Evolutionary conservation across 2,329 filamentous ascomycete genomes (phyloP), one percentile per base, ranked within the genome.

Genomic region (Leptodontidium sp.): DNA sequence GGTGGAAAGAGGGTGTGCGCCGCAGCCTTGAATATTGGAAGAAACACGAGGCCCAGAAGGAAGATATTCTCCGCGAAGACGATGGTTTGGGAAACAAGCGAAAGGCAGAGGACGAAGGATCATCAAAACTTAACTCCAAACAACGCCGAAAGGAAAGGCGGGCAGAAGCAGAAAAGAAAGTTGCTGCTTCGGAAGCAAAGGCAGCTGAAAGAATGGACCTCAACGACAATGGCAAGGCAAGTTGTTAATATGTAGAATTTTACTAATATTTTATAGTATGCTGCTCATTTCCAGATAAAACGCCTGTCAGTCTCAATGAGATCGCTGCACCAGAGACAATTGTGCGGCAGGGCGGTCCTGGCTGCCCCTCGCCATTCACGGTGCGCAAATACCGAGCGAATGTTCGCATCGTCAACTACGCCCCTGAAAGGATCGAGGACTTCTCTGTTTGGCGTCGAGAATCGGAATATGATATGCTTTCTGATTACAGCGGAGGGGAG

Each of bases 401-500:
- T 43, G 90, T 93, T 45, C 90, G 93, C n/a, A 90, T 97, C 1
- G 86, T 97, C 45, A 93, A 97, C 80, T 98, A 92, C 78, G 88
- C 86, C 68, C 95, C 95, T 0, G 80, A 84, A 2, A 84, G 84
- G 0, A 81, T 98, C 1, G 86, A 89, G 71, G 88, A 95, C 68
- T 98, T 98, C 77, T 83, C 91, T 2, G 79, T 78, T 38, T 82
- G 83, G 65, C 82, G 80, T 50, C 82, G 81, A 68, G 64, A 61
- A 2, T 80, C 78, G 24, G 84, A 89, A 35, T 85, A 81, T 61
- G 85, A 87, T 45, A 73, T 81, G 0, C 79, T 91, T 14, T 86
- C 84, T 0, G 84, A 84, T 66, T 74, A 75, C 63, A 76, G 72
- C 40, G 74, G 76, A 55, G 53, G 73, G 64, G 71, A 79, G 58